phyloP scores from a whole-genome alignment of 2,329 filamentous ascomycete genomes.

The Trichothecium sympodiale region DNA sequence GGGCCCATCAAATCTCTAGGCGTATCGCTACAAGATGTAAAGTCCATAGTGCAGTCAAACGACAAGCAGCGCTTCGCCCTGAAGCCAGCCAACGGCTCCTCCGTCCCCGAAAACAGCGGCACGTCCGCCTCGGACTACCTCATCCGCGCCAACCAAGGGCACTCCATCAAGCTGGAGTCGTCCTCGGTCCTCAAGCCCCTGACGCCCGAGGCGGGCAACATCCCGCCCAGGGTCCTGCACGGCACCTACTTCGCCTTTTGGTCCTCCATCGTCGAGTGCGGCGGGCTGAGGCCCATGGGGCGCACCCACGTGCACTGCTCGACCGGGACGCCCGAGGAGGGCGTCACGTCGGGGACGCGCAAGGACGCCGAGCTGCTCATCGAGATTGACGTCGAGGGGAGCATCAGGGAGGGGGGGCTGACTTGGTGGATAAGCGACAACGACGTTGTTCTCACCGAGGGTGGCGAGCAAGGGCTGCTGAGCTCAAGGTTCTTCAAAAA shows the following conservation, averaged over 20 bases:
- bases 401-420: conserved; percentile 47
- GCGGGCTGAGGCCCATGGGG: conserved; percentile 71
- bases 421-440: conserved; percentile 75
- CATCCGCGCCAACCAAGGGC: conserved; percentile 93
- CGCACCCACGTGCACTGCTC: conserved; percentile 88
- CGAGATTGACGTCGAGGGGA: conserved; percentile 60
- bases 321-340: conserved; percentile 51
- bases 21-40: conserved; percentile 66
- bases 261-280: conserved; percentile 59
- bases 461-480: conserved; percentile 48
- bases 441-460: conserved; percentile 59
- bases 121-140: conserved; percentile 57
- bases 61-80: conserved; percentile 89
- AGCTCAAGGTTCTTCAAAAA: conserved; percentile 57
- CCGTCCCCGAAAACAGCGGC: conserved; percentile 12
- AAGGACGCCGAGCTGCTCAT: conserved; percentile 66
- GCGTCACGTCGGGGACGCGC: conserved; percentile 72
- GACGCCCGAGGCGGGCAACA: conserved; percentile 41
- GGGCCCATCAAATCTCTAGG: conserved; percentile 54
- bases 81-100: conserved; percentile 37
- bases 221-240: conserved; percentile 66
- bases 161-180: conserved; percentile 69
- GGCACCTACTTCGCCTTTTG: conserved; percentile 82
- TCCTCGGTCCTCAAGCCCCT: conserved; percentile 60
- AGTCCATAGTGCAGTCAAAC: conserved; percentile 57